A percentile compares a stretch with the other conserved stretches of the same genome.
Evolutionary conservation across 225 moss, liverwort and hornwort genomes (phyloP).

Genomic region (Bryoerythrophyllum caledonicum): DNA sequence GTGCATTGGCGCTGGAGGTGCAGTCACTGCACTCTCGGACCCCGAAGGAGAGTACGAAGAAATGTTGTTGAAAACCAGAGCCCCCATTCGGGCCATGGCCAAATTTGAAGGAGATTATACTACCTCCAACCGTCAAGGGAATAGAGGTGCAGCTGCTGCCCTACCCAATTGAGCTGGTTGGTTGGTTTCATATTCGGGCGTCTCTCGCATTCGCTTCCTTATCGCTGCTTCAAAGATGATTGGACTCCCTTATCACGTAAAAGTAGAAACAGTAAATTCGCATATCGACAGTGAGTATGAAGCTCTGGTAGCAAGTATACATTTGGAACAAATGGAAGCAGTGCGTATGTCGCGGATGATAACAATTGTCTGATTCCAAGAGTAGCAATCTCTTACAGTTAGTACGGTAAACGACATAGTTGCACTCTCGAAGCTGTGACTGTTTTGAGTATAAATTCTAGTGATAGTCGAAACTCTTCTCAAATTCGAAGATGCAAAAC

Average conservation of each 20-base stretch:
- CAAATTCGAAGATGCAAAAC: neutral
- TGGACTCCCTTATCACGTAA: neutral
- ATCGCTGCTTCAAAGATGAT: neutral
- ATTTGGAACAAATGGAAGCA: neutral
- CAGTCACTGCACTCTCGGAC: constrained; percentile 92
- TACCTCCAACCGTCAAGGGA: constrained; percentile 50
- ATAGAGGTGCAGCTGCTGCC: constrained; percentile 51
- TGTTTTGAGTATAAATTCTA: neutral
- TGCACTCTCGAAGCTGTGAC: neutral
- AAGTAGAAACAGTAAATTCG: neutral
- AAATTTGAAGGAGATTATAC: constrained; percentile 69
- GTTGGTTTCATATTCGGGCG: constrained; percentile 22
- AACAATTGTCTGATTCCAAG: neutral
- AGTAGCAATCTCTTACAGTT: neutral
- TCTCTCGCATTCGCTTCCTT: neutral
- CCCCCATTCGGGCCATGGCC: constrained; percentile 85
- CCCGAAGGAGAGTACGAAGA: constrained; percentile 96
- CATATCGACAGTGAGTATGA: neutral
- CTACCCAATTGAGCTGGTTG: constrained; percentile 50
- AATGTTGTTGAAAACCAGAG: constrained; percentile 94
- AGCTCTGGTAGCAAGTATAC: neutral
- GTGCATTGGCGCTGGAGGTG: constrained; percentile 92
- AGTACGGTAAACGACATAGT: neutral
- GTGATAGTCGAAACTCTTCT: neutral
- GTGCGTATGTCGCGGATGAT: neutral